Percentiles rank a stretch among this genome's conserved stretches.
These are phyloP conservation scores for Colletotrichum sidae DNA, from an alignment of 2,329 filamentous ascomycete genomes.

Conservation along the genomic window DNA sequence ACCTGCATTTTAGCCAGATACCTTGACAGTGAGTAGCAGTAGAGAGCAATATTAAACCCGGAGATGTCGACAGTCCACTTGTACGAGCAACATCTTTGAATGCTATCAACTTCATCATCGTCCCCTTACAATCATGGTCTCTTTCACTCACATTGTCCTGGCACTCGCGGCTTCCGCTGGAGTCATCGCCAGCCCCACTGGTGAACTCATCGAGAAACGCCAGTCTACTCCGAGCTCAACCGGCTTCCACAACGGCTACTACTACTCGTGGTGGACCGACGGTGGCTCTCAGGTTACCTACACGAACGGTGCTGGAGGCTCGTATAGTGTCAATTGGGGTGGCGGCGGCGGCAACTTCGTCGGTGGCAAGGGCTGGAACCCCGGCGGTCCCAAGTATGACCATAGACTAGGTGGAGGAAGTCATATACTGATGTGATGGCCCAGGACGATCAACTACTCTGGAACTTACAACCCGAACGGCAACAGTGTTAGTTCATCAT, in stretches of 20 bases:
- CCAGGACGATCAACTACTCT: slow-evolving; percentile 42
- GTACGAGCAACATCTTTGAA: too few species aligned
- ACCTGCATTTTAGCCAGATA: too few species aligned
- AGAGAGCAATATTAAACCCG: too few species aligned
- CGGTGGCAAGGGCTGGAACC: slow-evolving; percentile 69
- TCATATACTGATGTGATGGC: background rate
- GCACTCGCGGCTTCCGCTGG: background rate
- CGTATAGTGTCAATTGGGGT: slow-evolving; percentile 58
- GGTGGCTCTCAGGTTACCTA: slow-evolving; percentile 53
- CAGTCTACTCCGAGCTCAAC: slow-evolving; percentile 43
- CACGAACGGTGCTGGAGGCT: slow-evolving; percentile 55
- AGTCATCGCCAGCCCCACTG: slow-evolving; percentile 8
- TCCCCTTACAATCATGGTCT: background rate
- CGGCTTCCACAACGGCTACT: slow-evolving; percentile 52
- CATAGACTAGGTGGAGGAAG: background rate
- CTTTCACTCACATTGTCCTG: slow-evolving; percentile 4
- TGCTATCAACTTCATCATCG: too few species aligned
- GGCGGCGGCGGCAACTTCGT: slow-evolving; percentile 62
- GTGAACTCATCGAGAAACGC: slow-evolving; percentile 17
- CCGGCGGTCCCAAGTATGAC: slow-evolving; percentile 54
- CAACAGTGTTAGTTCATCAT: slow-evolving; percentile 39
- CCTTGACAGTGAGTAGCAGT: too few species aligned
- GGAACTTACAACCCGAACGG: slow-evolving; percentile 44
- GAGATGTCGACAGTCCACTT: too few species aligned
- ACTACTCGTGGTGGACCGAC: slow-evolving; percentile 59